Conservation (phyloP, 179 eudicot species). For the Drosera spatulata region DNA sequence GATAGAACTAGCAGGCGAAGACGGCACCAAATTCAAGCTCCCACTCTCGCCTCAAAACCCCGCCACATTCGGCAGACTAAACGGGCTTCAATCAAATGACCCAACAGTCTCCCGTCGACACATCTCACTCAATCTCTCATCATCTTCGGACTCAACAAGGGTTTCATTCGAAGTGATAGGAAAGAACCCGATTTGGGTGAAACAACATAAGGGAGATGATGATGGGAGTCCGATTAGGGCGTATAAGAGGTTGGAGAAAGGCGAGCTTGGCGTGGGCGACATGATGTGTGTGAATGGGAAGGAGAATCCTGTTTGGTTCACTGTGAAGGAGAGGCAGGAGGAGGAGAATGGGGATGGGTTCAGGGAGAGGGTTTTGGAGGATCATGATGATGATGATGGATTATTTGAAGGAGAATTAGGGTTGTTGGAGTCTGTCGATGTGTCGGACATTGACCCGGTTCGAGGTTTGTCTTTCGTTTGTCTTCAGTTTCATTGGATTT, state of each 20-base stretch:
- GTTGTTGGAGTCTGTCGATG: conserved; percentile 30
- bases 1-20: conserved; percentile 55
- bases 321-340: conserved; percentile 18
- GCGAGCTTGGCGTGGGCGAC: conserved; percentile 47
- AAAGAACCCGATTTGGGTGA: conserved; percentile 68
- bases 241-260: conserved; percentile 43
- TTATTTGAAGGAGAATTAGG: conserved; percentile 39
- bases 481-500: too few relatives aligned
- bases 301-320: conserved; percentile 47
- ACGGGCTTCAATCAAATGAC: conserved; percentile 25
- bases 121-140: conserved; percentile 23
- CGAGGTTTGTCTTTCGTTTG: conserved; percentile 37
- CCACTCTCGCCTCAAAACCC: conserved; percentile 12
- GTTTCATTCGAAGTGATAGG: conserved; percentile 58
- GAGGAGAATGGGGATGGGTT: conserved; percentile 15
- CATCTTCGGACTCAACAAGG: conserved; percentile 11
- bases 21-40: conserved; percentile 35
- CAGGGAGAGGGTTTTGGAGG: conserved; percentile 5
- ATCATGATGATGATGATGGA: conserved; percentile 7
- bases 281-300: conserved; percentile 51
- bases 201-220: background rate
- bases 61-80: conserved; percentile 41
- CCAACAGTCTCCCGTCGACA: conserved; percentile 69
- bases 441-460: conserved; percentile 54
- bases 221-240: conserved; percentile 19